These are phyloP conservation scores for Pseudogymnoascus sp. DNA, from an alignment of 2,329 filamentous ascomycete species.

Conservation along the genomic window DNA sequence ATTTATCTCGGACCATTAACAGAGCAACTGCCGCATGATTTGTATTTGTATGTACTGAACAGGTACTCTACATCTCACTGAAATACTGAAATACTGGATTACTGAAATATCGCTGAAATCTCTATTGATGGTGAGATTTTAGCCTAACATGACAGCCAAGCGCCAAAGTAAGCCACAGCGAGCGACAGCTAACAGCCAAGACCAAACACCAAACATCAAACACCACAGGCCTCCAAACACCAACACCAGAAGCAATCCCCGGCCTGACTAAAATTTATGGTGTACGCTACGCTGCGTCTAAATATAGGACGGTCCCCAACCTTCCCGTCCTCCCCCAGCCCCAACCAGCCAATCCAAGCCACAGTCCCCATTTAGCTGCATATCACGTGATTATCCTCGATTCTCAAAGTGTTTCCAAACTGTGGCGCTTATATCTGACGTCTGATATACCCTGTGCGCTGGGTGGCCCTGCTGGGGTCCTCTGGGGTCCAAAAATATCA, in stretches of 20 bases:
- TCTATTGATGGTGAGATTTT: background rate
- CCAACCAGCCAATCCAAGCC: background rate
- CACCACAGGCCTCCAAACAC: too few relatives aligned
- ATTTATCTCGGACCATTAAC: background rate
- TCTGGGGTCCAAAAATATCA: constrained; percentile 1
- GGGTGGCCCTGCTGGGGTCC: background rate
- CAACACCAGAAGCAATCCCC: background rate
- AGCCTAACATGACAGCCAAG: background rate
- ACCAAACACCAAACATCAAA: background rate
- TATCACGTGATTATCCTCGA: background rate
- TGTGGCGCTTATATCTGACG: background rate
- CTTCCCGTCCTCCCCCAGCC: background rate
- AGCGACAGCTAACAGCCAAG: background rate
- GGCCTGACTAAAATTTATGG: background rate
- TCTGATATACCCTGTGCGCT: background rate
- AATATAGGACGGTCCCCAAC: background rate
- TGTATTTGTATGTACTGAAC: background rate
- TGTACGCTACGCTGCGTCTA: background rate
- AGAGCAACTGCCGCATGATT: background rate
- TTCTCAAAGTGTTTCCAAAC: background rate
- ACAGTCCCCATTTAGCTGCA: background rate
- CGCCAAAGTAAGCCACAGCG: background rate
- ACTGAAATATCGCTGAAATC: background rate
- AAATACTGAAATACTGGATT: too few relatives aligned
- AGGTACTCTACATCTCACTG: background rate